Conservation (phyloP, 2,329 filamentous ascomycete genomes). For the Epichloe baconii region DNA sequence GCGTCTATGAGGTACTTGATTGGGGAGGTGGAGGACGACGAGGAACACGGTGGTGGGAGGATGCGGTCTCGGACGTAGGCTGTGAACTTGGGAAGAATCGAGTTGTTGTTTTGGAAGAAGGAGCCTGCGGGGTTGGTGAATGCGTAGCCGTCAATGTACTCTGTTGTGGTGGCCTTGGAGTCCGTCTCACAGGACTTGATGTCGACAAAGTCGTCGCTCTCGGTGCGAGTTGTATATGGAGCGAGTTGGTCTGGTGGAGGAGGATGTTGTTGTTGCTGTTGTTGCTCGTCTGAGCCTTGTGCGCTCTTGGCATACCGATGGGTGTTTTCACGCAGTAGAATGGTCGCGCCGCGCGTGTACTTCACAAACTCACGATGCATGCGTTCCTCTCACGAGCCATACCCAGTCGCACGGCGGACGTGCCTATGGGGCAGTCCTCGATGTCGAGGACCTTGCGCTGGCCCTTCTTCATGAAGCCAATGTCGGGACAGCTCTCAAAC, state of each 20-base stretch:
- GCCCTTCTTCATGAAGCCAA: constrained; percentile 89
- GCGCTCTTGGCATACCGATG: constrained; percentile 44
- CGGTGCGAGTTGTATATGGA: constrained; percentile 30
- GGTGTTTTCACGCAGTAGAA: constrained; percentile 81
- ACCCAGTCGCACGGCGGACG: constrained; percentile 67
- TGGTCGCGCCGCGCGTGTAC: constrained; percentile 73
- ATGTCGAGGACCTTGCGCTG: constrained; percentile 74
- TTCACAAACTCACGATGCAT: constrained; percentile 56
- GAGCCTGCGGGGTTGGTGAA: constrained; percentile 87
- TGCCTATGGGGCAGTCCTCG: constrained; percentile 93
- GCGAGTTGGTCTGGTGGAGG: constrained; percentile 13
- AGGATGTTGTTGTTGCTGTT: constrained; percentile 10
- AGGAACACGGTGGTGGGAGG: constrained; percentile 41
- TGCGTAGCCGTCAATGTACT: constrained; percentile 73
- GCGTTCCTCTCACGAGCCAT: constrained; percentile 65
- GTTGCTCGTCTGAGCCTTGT: neutral
- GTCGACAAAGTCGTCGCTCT: constrained; percentile 49
- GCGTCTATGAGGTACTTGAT: constrained; percentile 91
- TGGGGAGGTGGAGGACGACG: constrained; percentile 25
- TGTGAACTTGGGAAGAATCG: constrained; percentile 78
- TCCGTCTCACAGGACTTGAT: constrained; percentile 84
- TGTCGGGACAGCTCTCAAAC: constrained; percentile 56
- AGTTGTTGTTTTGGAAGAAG: constrained; percentile 99
- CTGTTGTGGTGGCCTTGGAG: constrained; percentile 66
- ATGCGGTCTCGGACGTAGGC: constrained; percentile 74